Conservation (phyloP, 129 eudicot genomes). For the Flaveria ramosissima region DNA sequence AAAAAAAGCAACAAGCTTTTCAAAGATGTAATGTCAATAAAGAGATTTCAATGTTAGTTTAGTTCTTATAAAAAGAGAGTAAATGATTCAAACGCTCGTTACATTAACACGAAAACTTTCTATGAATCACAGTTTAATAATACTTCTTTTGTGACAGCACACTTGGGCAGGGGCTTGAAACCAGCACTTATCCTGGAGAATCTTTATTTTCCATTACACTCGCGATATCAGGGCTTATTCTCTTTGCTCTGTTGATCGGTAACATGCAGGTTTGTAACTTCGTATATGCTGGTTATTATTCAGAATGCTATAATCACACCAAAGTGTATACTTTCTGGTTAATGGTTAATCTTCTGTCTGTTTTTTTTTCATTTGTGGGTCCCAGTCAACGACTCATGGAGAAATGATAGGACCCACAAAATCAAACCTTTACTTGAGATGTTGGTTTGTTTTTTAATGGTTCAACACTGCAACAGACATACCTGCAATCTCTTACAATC, state of each 20-base stretch:
- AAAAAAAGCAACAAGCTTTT: background rate
- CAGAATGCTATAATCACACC: background rate
- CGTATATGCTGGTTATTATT: background rate
- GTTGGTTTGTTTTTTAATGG: background rate
- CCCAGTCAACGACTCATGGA: too few relatives aligned
- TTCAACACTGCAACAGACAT: conserved; percentile 55
- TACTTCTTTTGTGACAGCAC: conserved; percentile 52
- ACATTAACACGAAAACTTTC: background rate
- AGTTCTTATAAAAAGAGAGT: conserved; percentile 2
- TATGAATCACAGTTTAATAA: background rate
- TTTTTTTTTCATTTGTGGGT: background rate
- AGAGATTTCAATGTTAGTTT: background rate
- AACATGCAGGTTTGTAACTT: conserved; percentile 78
- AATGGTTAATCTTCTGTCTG: background rate
- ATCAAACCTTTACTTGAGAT: background rate
- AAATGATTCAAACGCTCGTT: background rate
- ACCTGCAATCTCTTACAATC: conserved; percentile 92
- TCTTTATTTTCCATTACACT: conserved; percentile 77
- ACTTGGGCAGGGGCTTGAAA: conserved; percentile 90
- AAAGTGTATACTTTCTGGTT: background rate
- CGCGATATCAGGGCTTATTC: conserved; percentile 88
- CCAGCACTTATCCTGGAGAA: conserved; percentile 92
- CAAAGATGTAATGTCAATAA: background rate
- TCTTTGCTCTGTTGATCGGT: conserved; percentile 87
- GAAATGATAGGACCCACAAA: too few relatives aligned